Base-by-base conservation (phyloP, 2,329 filamentous ascomycete genomes). In the Penicillium sp. region DNA sequence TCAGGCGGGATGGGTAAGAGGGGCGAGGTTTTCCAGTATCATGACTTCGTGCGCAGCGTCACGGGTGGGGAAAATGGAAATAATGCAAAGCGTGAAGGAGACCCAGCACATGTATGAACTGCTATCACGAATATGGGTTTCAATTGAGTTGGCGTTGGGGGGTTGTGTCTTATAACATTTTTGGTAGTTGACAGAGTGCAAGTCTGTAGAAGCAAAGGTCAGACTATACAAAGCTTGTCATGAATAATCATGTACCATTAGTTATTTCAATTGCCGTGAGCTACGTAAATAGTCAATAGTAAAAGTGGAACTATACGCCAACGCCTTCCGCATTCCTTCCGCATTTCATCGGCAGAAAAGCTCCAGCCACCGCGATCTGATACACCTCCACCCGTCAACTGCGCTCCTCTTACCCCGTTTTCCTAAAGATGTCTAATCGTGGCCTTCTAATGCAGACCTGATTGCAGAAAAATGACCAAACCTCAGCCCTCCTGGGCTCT, bases 1-100 rank as follows among this genome's bases (percentile, higher is more conserved):
- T 79, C 61, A 75, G 84, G 59, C 61, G 87, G 69, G 75, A 82
- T 66, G 50, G 68, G 70, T 7, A 88, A 87, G 69, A 83, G 89
- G 60, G 91, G 90, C 0, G 93, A 97, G 59, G 92, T 97, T 0
- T 97, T 99, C 75, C 85, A 87, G 68, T 99, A 97, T 72, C 86
- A 91, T 60, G 94, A 99, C 57, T 97, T 97, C 76, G 91, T 97
- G 61, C 84, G 81, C 61, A 87, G 84, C 27, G 78, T 90, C 49
- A 81, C 84, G 65, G 86, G 87, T 2, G 80, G 82, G 8, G 70
- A 72, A 38, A 72, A 68, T 53, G 71, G 60, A 16, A 67, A 65
- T 50, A 69, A 66, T 57, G 60, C 58, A 50, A 61, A 59, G 36
- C 62, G 57, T 7, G 67, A 69, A 46, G 54, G 59, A 25, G 53